These are phyloP conservation scores for Cytidiella melzeri DNA, from an alignment of 768 basidiomycete species.

Conservation along the genomic window DNA sequence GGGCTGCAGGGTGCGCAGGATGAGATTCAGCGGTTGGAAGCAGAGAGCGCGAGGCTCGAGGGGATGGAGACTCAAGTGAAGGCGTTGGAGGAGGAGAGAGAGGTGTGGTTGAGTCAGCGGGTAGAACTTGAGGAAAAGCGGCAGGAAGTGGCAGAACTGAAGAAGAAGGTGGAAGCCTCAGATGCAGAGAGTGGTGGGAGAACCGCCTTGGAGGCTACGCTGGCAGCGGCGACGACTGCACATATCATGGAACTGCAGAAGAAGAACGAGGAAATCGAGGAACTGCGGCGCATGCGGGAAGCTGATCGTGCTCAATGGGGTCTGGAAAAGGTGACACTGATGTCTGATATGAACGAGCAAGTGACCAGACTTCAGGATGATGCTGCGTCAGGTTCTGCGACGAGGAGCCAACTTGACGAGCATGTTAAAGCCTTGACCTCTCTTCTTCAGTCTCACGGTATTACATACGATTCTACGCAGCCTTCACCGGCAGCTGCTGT, in stretches of 20 bases:
- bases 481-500: slow-evolving; percentile 21
- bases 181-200: slow-evolving; percentile 24
- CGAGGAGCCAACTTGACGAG: slow-evolving; percentile 38
- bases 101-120: slow-evolving; percentile 45
- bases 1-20: slow-evolving; percentile 67
- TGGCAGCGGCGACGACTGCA: slow-evolving; percentile 31
- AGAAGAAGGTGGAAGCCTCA: slow-evolving; percentile 29
- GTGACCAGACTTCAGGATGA: slow-evolving; percentile 36
- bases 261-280: slow-evolving; percentile 35
- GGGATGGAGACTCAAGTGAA: slow-evolving; percentile 32
- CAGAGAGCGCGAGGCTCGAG: slow-evolving; percentile 46
- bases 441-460: slow-evolving; percentile 50
- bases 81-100: slow-evolving; percentile 42
- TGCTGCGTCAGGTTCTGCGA: slow-evolving; percentile 19
- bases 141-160: slow-evolving; percentile 28
- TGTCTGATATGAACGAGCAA: slow-evolving; percentile 45
- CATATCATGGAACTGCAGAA: slow-evolving; percentile 31
- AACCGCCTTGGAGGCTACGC: slow-evolving; percentile 31
- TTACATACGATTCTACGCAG: slow-evolving; percentile 39
- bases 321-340: slow-evolving; percentile 39
- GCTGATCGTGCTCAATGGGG: slow-evolving; percentile 46
- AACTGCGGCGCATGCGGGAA: slow-evolving; percentile 36
- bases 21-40: slow-evolving; percentile 50
- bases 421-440: slow-evolving; percentile 40
- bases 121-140: slow-evolving; percentile 33